phyloP scores from a whole-genome alignment of 1,139 yeast genomes.

The Hyphopichia buzzinii region DNA sequence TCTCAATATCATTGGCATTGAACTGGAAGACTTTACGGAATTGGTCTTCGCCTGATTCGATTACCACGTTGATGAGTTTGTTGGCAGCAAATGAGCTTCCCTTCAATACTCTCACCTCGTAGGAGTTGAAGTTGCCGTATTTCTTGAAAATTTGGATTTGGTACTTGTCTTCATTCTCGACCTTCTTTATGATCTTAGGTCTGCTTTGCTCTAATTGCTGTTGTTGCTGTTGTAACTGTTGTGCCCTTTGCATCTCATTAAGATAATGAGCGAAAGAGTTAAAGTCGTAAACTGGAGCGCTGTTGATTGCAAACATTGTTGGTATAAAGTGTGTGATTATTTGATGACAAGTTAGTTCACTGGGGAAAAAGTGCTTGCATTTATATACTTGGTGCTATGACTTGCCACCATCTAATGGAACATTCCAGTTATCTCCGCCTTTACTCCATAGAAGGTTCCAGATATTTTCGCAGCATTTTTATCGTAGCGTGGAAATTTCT shows the following conservation, averaged over 20 bases:
- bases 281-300: constrained; percentile 8
- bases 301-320: constrained; percentile 9
- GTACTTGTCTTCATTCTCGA: constrained; percentile 36
- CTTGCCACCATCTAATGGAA: no score
- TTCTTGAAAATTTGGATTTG: constrained; percentile 40
- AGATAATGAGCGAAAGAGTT: constrained; percentile 8
- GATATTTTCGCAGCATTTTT: not conserved
- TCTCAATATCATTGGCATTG: constrained; percentile 31
- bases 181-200: constrained; percentile 36
- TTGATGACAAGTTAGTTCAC: no score
- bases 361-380: no score
- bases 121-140: constrained; percentile 35
- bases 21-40: constrained; percentile 36
- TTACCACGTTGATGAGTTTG: constrained; percentile 25
- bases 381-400: no score
- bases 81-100: constrained; percentile 11
- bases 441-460: not conserved
- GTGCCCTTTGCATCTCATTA: constrained; percentile 8
- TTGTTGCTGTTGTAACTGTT: constrained; percentile 11
- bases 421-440: no score
- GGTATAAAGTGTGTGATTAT: no score
- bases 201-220: constrained; percentile 13
- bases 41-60: constrained; percentile 30
- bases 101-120: constrained; percentile 38
- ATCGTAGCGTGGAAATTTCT: not conserved